A percentile compares a stretch with the other conserved stretches of the same genome.
phyloP scores from a whole-genome alignment of 768 basidiomycete species.

The Termitomyces sp. region DNA sequence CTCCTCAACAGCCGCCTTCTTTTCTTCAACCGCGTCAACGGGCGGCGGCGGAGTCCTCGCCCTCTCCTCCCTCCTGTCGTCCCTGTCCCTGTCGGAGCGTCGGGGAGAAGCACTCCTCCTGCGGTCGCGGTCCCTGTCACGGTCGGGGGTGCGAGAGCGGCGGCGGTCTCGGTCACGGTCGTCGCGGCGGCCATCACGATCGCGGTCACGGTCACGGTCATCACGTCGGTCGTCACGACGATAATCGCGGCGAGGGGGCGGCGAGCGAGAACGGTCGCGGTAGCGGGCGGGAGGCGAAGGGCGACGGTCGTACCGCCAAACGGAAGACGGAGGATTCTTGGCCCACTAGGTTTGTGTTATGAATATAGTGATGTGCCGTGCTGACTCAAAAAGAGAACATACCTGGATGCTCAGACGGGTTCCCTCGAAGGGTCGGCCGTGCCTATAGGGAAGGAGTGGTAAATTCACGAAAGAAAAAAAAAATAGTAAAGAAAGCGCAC shows the following conservation, averaged over 20 bases:
- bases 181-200: conserved; percentile 40
- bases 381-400: conserved; percentile 13
- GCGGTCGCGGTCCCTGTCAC: conserved; percentile 39
- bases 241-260: conserved; percentile 46
- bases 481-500: conserved; percentile 38
- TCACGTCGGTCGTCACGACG: conserved; percentile 37
- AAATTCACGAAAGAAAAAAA: not conserved
- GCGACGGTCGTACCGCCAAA: conserved; percentile 73
- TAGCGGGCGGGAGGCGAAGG: conserved; percentile 39
- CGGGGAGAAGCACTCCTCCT: conserved; percentile 16
- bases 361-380: conserved; percentile 1
- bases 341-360: conserved; percentile 59
- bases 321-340: conserved; percentile 79
- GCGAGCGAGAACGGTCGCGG: conserved; percentile 38
- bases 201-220: conserved; percentile 39
- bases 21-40: conserved; percentile 5
- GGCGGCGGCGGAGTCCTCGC: conserved; percentile 51
- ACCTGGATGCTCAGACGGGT: conserved; percentile 75
- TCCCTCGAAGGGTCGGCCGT: conserved; percentile 74
- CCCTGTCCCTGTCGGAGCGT: conserved; percentile 12
- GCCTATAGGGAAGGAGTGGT: conserved; percentile 44
- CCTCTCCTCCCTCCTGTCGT: conserved; percentile 32
- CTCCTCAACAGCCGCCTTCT: conserved; percentile 10
- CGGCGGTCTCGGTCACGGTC: conserved; percentile 36
- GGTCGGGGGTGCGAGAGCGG: conserved; percentile 48